These are phyloP conservation scores for Omphalea diandra DNA, from an alignment of 441 rosid species.

Conservation along the genomic window DNA sequence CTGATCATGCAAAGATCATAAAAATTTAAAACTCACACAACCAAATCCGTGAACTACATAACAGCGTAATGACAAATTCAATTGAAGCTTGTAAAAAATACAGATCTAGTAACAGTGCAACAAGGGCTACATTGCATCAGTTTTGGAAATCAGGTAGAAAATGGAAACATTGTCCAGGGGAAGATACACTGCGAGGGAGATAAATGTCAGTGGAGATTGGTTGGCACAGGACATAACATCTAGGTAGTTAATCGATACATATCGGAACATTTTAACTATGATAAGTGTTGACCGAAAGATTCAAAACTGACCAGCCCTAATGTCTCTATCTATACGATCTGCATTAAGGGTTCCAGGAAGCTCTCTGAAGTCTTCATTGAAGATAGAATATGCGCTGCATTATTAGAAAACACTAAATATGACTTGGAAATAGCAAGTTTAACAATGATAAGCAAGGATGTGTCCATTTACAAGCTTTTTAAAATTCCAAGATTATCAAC, in stretches of 20 bases:
- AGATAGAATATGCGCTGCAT: slow-evolving; percentile 85
- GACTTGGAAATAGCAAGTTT: not conserved
- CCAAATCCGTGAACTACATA: too few species aligned
- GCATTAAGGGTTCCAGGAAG: slow-evolving; percentile 91
- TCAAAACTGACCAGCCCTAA: slow-evolving; percentile 77
- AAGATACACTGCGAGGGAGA: too few species aligned
- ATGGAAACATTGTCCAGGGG: too few species aligned
- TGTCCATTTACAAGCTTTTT: not conserved
- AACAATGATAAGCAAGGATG: too few species aligned
- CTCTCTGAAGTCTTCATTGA: slow-evolving; percentile 91
- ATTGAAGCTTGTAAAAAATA: too few species aligned
- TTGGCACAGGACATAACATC: not conserved
- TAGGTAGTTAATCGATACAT: not conserved
- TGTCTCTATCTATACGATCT: slow-evolving; percentile 71
- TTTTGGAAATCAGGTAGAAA: too few species aligned
- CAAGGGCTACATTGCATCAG: too few species aligned
- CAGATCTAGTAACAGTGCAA: too few species aligned
- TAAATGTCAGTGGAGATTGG: not conserved
- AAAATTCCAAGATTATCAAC: not conserved
- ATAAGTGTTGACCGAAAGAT: not conserved
- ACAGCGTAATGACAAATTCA: too few species aligned
- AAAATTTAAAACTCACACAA: too few species aligned
- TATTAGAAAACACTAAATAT: not conserved
- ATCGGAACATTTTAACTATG: not conserved
- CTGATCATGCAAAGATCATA: too few species aligned